Evolutionary conservation across 805 yeast genomes (phyloP), one percentile per base, ranked within the genome.

Genomic region (Candida arabinofermentans): DNA sequence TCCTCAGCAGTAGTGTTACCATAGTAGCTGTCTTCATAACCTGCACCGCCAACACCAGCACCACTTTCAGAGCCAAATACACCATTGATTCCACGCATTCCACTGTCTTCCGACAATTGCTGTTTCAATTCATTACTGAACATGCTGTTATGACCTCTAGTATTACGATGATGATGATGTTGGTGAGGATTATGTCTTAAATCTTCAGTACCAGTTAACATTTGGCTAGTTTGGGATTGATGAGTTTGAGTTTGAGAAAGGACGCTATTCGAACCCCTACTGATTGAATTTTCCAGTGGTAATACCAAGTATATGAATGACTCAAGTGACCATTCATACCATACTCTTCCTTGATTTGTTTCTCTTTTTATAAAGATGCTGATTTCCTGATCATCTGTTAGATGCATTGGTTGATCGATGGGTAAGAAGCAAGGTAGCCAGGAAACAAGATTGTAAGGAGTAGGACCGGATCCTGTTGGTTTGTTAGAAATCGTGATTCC

Each of bases 341-440:
- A 81, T 2, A 77, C 75, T 34, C 61, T 61, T 1, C 59, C 55
- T 8, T 57, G 57, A n/a, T 58, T 59, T 3, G 65, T 54, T 27
- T 66, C 71, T 41, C 89, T 63, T 54, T 77, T 71, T 30, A 81
- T 52, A 27, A 72, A 69, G 0, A 81, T 57, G 29, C 75, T 76
- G 4, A 82, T 48, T 43, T 75, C 83, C 8, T 77, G 71, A 42
- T 74, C 77, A 44, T 79, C 83, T 4, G 74, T 61, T 3, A 77
- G 55, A 26, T 69, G 65, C 12, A 80, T 46, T 1, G 86, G 85
- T 13, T 66, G 66, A 26, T 69, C 69, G 14, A 83, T 48, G 0
- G 89, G 89, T 54, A 84, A 76, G 59, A 75, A 74, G 13, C 77
- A 54, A 1, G 90, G 89, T 41, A 83, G 74, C 90, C 90, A 84